Conservation (phyloP, 2,329 filamentous ascomycete genomes). For the Amesomyces nigricolor region DNA sequence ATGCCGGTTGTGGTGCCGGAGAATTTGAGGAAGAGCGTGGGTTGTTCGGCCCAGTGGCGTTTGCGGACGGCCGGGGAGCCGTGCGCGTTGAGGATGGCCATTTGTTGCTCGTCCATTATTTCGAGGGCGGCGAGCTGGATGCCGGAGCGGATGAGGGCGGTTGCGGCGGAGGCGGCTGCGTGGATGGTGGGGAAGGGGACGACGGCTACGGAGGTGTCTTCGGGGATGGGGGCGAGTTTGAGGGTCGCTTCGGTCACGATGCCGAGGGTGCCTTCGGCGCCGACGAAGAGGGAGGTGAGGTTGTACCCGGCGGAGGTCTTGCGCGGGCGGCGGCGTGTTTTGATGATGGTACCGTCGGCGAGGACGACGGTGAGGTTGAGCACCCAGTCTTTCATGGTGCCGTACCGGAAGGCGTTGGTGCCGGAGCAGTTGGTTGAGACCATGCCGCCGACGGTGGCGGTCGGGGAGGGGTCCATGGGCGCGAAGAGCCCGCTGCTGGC, state of each 20-base stretch:
- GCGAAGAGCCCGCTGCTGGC: constrained; percentile 68
- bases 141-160: constrained; percentile 57
- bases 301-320: constrained; percentile 71
- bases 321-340: constrained; percentile 59
- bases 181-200: constrained; percentile 55
- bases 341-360: constrained; percentile 69
- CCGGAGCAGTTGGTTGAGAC: constrained; percentile 62
- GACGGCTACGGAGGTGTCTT: constrained; percentile 59
- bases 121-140: constrained; percentile 62
- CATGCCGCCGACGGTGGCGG: constrained; percentile 80
- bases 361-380: constrained; percentile 74
- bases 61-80: constrained; percentile 53
- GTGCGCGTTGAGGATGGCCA: constrained; percentile 60
- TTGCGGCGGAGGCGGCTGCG: constrained; percentile 58
- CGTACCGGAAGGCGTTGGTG: constrained; percentile 78
- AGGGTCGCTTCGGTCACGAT: constrained; percentile 66
- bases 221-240: constrained; percentile 59
- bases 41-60: constrained; percentile 58
- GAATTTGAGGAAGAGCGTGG: constrained; percentile 73
- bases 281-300: constrained; percentile 62
- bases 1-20: constrained; percentile 58
- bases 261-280: constrained; percentile 65
- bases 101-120: constrained; percentile 59
- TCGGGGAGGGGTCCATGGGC: constrained; percentile 77
- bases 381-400: constrained; percentile 87